Conservation (phyloP, 2,329 filamentous ascomycete species). For the Neofusicoccum umdonicola region DNA sequence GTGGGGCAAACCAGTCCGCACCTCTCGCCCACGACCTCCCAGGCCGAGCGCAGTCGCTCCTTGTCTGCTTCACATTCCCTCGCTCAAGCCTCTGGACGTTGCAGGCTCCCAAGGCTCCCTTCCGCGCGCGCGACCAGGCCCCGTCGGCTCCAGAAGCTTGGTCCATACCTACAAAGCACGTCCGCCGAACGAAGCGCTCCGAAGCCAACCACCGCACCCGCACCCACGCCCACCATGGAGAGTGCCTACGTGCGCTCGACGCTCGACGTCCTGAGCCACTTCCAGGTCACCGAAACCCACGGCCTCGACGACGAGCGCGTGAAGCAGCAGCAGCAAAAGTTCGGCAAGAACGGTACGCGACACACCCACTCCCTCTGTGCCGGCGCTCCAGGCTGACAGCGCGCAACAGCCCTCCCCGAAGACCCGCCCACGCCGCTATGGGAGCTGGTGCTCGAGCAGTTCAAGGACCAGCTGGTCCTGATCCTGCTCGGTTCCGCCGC, state of each 20-base stretch:
- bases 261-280: conserved; percentile 51
- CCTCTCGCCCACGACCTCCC: not conserved
- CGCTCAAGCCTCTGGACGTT: not conserved
- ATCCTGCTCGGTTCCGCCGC: conserved; percentile 91
- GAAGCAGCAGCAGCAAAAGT: conserved; percentile 42
- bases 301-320: conserved; percentile 54
- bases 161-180: conserved; percentile 15
- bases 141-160: conserved; percentile 16
- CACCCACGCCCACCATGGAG: conserved; percentile 45
- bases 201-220: not conserved
- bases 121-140: not conserved
- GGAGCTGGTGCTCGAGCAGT: conserved; percentile 96
- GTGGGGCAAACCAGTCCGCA: conserved; percentile 6
- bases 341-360: conserved; percentile 55
- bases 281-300: conserved; percentile 50
- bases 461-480: conserved; percentile 97
- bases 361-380: not conserved
- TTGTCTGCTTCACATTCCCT: not conserved
- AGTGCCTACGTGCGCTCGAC: conserved; percentile 51
- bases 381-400: conserved; percentile 19
- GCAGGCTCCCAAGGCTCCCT: not conserved
- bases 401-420: conserved; percentile 65
- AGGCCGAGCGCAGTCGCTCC: conserved; percentile 1
- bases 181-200: conserved; percentile 5
- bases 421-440: conserved; percentile 94